phyloP scores from a whole-genome alignment of 2,329 filamentous ascomycete species.

The Metarhizium robertsii region DNA sequence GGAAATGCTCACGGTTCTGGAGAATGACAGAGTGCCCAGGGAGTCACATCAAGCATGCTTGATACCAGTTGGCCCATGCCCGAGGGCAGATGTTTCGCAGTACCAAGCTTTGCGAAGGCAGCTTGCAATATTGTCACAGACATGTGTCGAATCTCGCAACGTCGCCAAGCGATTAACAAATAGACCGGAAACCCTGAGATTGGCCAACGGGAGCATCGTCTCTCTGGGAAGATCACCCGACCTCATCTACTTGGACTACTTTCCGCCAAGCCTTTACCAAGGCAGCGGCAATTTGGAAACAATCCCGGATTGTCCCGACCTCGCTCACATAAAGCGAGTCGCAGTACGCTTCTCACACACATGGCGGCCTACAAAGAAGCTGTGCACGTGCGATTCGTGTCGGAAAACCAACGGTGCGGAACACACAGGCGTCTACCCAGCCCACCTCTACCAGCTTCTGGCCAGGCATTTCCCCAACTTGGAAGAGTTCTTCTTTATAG shows the following conservation, averaged over 20 bases:
- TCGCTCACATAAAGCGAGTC: conserved; percentile 26
- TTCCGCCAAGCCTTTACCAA: conserved; percentile 19
- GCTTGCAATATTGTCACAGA: conserved; percentile 15
- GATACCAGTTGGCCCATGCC: conserved; percentile 9
- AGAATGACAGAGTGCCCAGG: conserved; percentile 13
- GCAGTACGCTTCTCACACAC: conserved; percentile 32
- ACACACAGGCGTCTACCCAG: conserved; percentile 22
- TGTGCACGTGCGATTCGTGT: conserved; percentile 22
- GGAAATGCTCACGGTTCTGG: conserved; percentile 15
- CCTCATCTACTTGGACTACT: conserved; percentile 25
- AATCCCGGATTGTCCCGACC: conserved; percentile 16
- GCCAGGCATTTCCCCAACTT: conserved; percentile 31
- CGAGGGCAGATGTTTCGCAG: conserved; percentile 22
- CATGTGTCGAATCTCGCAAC: conserved; percentile 17
- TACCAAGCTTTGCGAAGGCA: conserved; percentile 19
- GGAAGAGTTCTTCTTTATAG: conserved; percentile 34
- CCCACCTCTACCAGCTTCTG: conserved; percentile 34
- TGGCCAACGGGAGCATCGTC: conserved; percentile 18
- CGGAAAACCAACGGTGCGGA: conserved; percentile 19
- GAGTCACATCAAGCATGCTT: conserved; percentile 14
- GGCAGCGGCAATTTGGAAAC: conserved; percentile 16
- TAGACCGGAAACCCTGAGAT: conserved; percentile 14
- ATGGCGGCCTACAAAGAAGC: conserved; percentile 25
- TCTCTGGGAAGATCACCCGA: conserved; percentile 20
- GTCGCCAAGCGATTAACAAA: conserved; percentile 13